Percentiles rank a stretch among this genome's conserved stretches.
Conservation (phyloP, 2,329 filamentous ascomycete genomes). For the Chrysoporthe austroafricana region DNA sequence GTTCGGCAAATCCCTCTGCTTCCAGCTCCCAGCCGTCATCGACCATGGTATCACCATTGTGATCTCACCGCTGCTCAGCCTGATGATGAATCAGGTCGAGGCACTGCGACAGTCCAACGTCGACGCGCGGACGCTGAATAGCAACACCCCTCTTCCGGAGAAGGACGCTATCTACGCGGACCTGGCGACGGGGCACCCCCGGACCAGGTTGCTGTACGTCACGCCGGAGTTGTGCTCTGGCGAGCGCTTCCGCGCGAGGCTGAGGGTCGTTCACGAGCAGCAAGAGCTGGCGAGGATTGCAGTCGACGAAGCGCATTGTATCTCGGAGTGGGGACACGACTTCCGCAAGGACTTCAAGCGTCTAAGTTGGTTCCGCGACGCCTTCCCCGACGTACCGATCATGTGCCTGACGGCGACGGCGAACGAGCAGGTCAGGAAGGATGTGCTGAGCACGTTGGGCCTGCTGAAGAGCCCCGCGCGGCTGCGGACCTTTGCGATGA, state of each 20-base stretch:
- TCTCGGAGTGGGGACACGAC: conserved; percentile 97
- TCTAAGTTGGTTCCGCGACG: conserved; percentile 81
- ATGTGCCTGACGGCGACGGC: conserved; percentile 94
- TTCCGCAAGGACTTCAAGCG: conserved; percentile 92
- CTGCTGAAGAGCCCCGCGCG: conserved; percentile 61
- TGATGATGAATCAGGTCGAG: conserved; percentile 96
- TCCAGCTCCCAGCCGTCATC: conserved; percentile 87
- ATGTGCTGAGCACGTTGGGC: conserved; percentile 77
- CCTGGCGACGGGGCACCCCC: conserved; percentile 84
- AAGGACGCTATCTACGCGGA: conserved; percentile 75
- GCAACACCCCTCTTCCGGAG: conserved; percentile 70
- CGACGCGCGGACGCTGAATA: conserved; percentile 84
- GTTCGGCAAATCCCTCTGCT: conserved; percentile 93
- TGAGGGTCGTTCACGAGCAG: conserved; percentile 76
- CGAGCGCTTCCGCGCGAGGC: conserved; percentile 74
- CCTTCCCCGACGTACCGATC: conserved; percentile 83
- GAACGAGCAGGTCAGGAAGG: conserved; percentile 76
- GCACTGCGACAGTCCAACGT: conserved; percentile 75
- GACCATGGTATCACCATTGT: conserved; percentile 90
- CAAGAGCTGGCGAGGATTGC: conserved; percentile 85
- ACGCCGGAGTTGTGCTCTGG: conserved; percentile 87
- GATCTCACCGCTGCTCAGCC: conserved; percentile 82
- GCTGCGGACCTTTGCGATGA: conserved; percentile 80
- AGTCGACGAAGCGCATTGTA: conserved; percentile 94
- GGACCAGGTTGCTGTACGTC: conserved; percentile 84